Percentiles rank a stretch among this genome's conserved stretches.
Evolutionary conservation across 2,329 filamentous ascomycete species (phyloP).

Genomic region (Fonsecaea pedrosoi): DNA sequence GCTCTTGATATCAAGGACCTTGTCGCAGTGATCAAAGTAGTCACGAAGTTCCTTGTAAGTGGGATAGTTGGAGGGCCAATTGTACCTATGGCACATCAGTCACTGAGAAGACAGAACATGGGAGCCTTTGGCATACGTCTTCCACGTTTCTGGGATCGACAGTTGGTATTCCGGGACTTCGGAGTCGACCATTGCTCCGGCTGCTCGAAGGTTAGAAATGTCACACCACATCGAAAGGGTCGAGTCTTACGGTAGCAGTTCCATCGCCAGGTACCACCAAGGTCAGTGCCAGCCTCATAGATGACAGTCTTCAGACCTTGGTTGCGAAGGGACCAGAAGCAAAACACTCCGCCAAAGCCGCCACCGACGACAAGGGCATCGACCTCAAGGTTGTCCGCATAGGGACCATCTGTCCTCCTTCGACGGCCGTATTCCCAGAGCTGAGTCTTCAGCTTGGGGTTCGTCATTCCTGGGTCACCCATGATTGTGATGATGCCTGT

Average conservation of each 20-base stretch:
- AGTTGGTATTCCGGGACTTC: constrained; percentile 57
- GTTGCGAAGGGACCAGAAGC: constrained; percentile 60
- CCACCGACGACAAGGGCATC: constrained; percentile 45
- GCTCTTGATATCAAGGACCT: constrained; percentile 52
- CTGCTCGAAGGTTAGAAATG: constrained; percentile 10
- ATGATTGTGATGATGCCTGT: constrained; percentile 20
- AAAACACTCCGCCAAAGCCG: constrained; percentile 55
- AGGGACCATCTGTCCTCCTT: constrained; percentile 42
- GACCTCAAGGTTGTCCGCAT: constrained; percentile 38
- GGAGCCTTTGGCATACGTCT: constrained; percentile 42
- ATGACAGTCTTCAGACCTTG: constrained; percentile 57
- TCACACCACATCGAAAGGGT: not conserved
- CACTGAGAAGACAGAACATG: not conserved
- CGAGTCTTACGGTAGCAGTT: constrained; percentile 43
- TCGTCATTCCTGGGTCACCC: constrained; percentile 32
- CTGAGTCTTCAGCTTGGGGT: constrained; percentile 35
- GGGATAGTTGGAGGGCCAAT: constrained; percentile 55
- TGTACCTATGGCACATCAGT: constrained; percentile 50
- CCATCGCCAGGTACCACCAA: constrained; percentile 50
- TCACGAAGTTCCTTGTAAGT: constrained; percentile 47
- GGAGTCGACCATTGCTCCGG: constrained; percentile 46
- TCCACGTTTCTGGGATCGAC: constrained; percentile 56
- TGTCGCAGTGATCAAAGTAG: constrained; percentile 53
- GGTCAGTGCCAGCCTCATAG: constrained; percentile 60
- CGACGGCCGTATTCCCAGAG: constrained; percentile 40